Evolutionary conservation across 179 eudicot genomes (phyloP).

Genomic region (Carnegiea gigantea): DNA sequence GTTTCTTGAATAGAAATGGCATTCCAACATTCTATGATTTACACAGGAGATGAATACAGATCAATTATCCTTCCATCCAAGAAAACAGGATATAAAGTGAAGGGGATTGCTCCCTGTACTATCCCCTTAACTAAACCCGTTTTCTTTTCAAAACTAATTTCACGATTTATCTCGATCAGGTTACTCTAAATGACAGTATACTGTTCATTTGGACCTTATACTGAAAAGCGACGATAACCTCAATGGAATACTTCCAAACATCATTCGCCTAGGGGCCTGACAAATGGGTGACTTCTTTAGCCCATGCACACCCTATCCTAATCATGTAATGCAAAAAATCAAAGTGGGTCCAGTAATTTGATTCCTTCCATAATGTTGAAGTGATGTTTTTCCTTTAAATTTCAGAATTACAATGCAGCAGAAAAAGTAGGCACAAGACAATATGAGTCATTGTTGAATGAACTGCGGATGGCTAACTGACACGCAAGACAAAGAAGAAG

Average conservation of each 20-base stretch:
- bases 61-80: too few relatives aligned
- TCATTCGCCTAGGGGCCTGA: background rate
- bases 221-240: too few relatives aligned
- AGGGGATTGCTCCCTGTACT: too few relatives aligned
- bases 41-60: too few relatives aligned
- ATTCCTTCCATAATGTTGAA: background rate
- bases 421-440: background rate
- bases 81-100: too few relatives aligned
- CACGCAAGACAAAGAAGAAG: background rate
- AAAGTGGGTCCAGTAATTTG: conserved; percentile 1
- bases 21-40: too few relatives aligned
- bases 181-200: too few relatives aligned
- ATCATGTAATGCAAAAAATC: background rate
- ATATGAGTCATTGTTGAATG: background rate
- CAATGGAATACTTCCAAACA: background rate
- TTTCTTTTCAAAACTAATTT: too few relatives aligned
- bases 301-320: background rate
- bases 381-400: background rate
- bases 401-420: background rate
- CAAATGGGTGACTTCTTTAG: background rate
- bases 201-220: background rate
- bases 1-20: too few relatives aligned
- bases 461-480: background rate
- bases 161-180: too few relatives aligned
- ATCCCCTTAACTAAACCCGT: too few relatives aligned